A percentile compares a stretch with the other conserved stretches of the same genome.
phyloP scores from a whole-genome alignment of 768 basidiomycete genomes.

The Leccinum disarticulatum region DNA sequence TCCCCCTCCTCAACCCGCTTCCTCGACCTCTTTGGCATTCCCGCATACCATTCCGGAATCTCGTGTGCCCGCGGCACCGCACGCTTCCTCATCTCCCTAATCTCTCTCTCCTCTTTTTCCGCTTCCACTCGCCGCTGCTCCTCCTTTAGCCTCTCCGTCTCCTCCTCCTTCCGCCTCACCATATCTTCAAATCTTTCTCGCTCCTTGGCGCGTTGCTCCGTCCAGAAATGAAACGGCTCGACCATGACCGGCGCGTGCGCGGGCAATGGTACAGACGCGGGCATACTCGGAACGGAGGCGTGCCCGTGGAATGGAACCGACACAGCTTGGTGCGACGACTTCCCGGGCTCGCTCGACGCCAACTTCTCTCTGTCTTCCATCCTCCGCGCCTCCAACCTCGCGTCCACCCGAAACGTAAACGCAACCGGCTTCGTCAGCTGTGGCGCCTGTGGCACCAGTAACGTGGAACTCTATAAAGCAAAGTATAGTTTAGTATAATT shows the following conservation, averaged over 20 bases:
- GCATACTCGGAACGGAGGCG: conserved; percentile 41
- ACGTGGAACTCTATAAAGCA: conserved; percentile 23
- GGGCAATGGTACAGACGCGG: background rate
- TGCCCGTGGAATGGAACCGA: conserved; percentile 43
- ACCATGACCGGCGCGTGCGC: conserved; percentile 1
- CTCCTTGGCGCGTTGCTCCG: conserved; percentile 58
- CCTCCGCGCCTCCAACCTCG: conserved; percentile 49
- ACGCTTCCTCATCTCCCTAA: conserved; percentile 59
- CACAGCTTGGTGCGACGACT: conserved; percentile 13
- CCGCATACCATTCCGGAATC: conserved; percentile 77
- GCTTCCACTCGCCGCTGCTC: conserved; percentile 46
- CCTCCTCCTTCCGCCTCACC: conserved; percentile 56
- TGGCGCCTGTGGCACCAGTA: conserved; percentile 25
- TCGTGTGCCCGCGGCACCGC: conserved; percentile 68
- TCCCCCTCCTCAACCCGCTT: background rate
- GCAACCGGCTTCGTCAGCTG: conserved; percentile 47
- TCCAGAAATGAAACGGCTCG: conserved; percentile 45
- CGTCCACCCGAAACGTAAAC: conserved; percentile 54
- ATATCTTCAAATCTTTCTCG: conserved; percentile 62
- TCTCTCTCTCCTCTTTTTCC: conserved; percentile 58
- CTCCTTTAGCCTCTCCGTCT: conserved; percentile 48
- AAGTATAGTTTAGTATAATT: background rate
- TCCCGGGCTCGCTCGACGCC: conserved; percentile 27
- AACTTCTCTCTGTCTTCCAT: conserved; percentile 29
- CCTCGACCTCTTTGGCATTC: conserved; percentile 54